phyloP scores from a whole-genome alignment of 106 monocot genomes.

The Iris macrosiphon region DNA sequence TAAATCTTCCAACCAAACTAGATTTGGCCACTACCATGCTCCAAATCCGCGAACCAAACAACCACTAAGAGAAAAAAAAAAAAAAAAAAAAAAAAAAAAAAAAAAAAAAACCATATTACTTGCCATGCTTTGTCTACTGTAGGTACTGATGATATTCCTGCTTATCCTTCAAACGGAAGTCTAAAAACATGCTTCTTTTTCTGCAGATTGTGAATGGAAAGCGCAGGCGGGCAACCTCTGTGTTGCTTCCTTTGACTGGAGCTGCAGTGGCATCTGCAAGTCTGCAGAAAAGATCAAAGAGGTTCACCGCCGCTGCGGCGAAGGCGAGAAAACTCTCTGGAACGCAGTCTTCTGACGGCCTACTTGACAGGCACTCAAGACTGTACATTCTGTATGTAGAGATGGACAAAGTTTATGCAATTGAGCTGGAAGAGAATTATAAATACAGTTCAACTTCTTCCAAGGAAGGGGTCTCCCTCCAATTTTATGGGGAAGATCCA shows the following conservation, averaged over 20 bases:
- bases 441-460: background rate
- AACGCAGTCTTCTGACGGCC: constrained; percentile 23
- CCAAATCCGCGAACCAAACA: too few species aligned
- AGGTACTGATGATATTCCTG: too few species aligned
- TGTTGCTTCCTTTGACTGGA: constrained; percentile 62
- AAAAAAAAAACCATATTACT: too few species aligned
- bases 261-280: constrained; percentile 62
- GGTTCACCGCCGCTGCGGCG: constrained; percentile 43
- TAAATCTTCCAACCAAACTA: too few species aligned
- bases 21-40: too few species aligned
- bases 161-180: too few species aligned
- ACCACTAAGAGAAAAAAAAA: too few species aligned
- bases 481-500: background rate
- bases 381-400: background rate
- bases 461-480: background rate
- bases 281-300: constrained; percentile 44
- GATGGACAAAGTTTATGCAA: constrained; percentile 1
- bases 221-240: constrained; percentile 60
- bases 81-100: too few species aligned
- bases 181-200: background rate
- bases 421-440: constrained; percentile 1
- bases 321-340: constrained; percentile 43
- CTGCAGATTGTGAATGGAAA: constrained; percentile 59
- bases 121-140: too few species aligned
- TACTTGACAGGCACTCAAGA: background rate